Conservation (phyloP, 1,284 basidiomycete species). For the Athelia psychrophila region DNA sequence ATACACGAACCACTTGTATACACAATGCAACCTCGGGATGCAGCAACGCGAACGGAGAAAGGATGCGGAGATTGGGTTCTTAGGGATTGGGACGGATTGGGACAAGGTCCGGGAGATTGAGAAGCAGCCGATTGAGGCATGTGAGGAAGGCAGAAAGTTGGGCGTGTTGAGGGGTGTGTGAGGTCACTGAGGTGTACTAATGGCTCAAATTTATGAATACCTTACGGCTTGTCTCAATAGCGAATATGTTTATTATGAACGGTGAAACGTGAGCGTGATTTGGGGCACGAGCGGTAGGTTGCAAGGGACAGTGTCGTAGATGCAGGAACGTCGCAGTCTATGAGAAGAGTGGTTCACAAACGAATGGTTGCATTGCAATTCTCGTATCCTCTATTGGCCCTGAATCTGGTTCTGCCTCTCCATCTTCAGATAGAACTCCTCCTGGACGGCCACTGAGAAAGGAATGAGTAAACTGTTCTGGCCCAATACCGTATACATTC, state of each 20-base stretch:
- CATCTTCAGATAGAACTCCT: conserved; percentile 80
- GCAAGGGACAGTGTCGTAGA: too few species aligned
- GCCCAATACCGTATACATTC: conserved; percentile 1
- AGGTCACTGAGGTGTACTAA: not conserved
- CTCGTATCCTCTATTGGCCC: conserved; percentile 18
- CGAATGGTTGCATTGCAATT: conserved; percentile 5
- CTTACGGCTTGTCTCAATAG: not conserved
- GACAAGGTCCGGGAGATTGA: conserved; percentile 75
- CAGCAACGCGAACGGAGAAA: conserved; percentile 64
- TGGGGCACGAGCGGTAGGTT: too few species aligned
- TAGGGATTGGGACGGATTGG: conserved; percentile 89
- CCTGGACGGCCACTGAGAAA: conserved; percentile 68
- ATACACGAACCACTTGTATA: conserved; percentile 70
- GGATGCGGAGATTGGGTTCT: conserved; percentile 79
- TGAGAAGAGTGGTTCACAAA: conserved; percentile 7
- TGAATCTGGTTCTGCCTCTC: conserved; percentile 58
- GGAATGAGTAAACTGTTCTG: conserved; percentile 14
- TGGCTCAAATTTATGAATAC: not conserved
- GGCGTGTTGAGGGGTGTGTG: conserved; percentile 39
- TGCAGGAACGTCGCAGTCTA: not conserved
- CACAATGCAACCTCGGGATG: conserved; percentile 64
- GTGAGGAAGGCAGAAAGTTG: conserved; percentile 68
- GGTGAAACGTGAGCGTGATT: too few species aligned
- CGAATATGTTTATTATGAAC: too few species aligned
- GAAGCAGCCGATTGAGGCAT: conserved; percentile 63